A percentile compares a stretch with the other conserved stretches of the same genome.
Evolutionary conservation across 1,284 basidiomycete genomes (phyloP).

Genomic region (Pseudozyma pruni): DNA sequence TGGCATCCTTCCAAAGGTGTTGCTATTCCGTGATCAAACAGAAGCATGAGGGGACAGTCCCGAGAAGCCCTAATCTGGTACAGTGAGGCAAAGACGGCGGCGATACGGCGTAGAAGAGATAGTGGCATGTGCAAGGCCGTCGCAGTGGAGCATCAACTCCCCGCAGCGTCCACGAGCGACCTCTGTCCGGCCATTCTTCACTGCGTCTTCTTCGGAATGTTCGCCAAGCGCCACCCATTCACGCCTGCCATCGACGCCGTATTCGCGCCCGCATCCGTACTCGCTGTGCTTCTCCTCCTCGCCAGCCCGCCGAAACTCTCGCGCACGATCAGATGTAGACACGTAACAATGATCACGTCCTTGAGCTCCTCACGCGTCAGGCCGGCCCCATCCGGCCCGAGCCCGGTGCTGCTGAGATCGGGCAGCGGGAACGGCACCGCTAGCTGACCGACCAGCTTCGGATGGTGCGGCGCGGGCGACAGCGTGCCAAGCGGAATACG

Average conservation of each 20-base stretch:
- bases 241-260: slow-evolving; percentile 15
- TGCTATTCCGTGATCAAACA: no score
- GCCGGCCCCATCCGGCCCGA: slow-evolving; percentile 59
- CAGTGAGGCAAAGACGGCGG: no score
- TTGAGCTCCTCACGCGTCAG: slow-evolving; percentile 89
- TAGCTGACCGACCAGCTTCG: slow-evolving; percentile 89
- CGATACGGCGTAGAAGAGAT: no score
- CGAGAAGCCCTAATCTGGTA: no score
- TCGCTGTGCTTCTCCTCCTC: slow-evolving; percentile 71
- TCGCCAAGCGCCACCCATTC: slow-evolving; percentile 43
- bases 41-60: no score
- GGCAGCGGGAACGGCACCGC: slow-evolving; percentile 84
- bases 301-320: slow-evolving; percentile 92
- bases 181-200: no score
- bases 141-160: no score
- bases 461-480: slow-evolving; percentile 91
- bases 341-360: slow-evolving; percentile 87
- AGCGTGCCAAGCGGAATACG: slow-evolving; percentile 71
- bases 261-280: slow-evolving; percentile 5
- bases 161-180: no score
- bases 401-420: slow-evolving; percentile 53
- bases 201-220: slow-evolving; percentile 37
- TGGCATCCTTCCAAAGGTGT: neutral
- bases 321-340: slow-evolving; percentile 89
- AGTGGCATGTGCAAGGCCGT: no score